Base-by-base conservation (phyloP, 768 basidiomycete species). In the Russula olivacea region DNA sequence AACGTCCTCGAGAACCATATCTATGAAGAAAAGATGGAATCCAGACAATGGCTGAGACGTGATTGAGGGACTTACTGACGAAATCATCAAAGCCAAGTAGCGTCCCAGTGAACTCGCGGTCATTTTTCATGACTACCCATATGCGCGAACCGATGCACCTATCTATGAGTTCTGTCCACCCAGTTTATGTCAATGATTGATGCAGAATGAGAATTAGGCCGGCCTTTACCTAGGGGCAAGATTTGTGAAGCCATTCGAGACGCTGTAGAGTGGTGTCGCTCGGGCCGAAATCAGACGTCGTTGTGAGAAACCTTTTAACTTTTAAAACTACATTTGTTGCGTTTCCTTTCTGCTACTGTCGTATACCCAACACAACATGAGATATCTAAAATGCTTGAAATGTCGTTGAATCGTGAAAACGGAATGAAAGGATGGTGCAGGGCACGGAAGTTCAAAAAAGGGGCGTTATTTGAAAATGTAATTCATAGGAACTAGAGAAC, bases 101-200 rank as follows among this genome's bases (percentile, higher is more conserved):
- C 3, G 87, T 97, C 12, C 96, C 96, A 25, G 90, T 91, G 76
- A 98, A 99, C 77, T 99, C 96, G 51, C 93, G 88, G 65, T 99
- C 94, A 69, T 82, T 87, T 78, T 98, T 98, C 93, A 97, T 98
- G 73, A 98, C 86, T 70, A 98, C 96, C 92, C 93, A 97, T 72
- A 98, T 95, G 54, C 86, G 84, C 38, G 93, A 96, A 61, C 96
- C 96, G 73, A 98, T 98, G 72, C 96, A 98, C 73, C 91, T 84
- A 74, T 99, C 96, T 70, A 99, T 96, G 49, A 99, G 81, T 74
- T 98, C 96, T 95, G 67, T 58, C 34, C 52, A 36, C 30, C 12
- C 49, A 62, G 25, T 56, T 34, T 58, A 41, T 19, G 43, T 58
- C 59, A 10, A 19, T 34, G 50, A 48, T 43, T 28, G 25, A 14